Evolutionary conservation across 2,329 filamentous ascomycete genomes (phyloP), one percentile per base, ranked within the genome.

Genomic region (Parastagonospora avenae): DNA sequence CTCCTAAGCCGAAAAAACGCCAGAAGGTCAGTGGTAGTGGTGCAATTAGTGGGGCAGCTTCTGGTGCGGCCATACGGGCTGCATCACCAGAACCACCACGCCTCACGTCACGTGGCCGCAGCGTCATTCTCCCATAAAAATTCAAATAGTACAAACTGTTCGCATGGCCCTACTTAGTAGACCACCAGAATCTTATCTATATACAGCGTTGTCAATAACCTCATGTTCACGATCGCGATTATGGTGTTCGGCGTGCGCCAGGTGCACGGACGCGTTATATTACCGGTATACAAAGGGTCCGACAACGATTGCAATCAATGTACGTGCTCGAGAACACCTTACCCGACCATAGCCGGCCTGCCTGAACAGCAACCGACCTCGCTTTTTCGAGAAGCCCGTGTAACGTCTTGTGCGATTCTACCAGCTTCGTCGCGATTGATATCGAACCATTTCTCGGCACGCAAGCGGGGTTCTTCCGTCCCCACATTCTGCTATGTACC

Each of bases 21-120:
- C 35, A 6, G 15, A 38, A 38, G 8, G 27, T 31, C 19, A n/a
- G 36, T 40, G 36, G 45, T 41, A 37, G n/a, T 14, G 29, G 24
- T 24, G 24, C 36, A 41, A 11, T 14, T 4, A 24, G 28, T 11
- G 10, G 4, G 32, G 36, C n/a, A 31, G 45, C 42, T 35, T 27
- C 19, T 33, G 36, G 8, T n/a, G n/a, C n/a, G n/a, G n/a, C n/a
- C n/a, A n/a, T n/a, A n/a, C n/a, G n/a, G 14, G 5, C 37, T 11
- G 19, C 27, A 28, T 24, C 10, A 12, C n/a, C 36, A 41, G 4
- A 36, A 19, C 45, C 35, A 24, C 30, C 45, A 6, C 4, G 15
- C 8, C 41, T 37, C 36, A 48, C 45, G 3, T 29, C 16, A 24
- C 10, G n/a, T n/a, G 36, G 45, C 45, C 36, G 45, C 35, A 48